These are phyloP conservation scores for Isatis lusitanica DNA, from an alignment of 441 rosid genomes.

Conservation along the genomic window DNA sequence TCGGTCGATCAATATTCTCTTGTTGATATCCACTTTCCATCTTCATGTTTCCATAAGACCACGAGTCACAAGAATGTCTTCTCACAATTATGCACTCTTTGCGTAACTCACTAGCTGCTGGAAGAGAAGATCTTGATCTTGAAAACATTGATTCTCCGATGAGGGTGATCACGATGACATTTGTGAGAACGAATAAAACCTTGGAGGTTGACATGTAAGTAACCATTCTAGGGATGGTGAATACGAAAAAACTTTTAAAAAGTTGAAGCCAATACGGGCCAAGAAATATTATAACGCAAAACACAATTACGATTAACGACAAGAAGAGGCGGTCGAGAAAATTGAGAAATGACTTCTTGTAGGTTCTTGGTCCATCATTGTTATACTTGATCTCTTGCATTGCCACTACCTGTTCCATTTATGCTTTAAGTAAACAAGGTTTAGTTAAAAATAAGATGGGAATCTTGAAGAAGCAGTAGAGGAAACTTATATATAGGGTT, in stretches of 20 bases:
- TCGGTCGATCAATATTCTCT: not conserved
- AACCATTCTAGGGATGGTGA: conserved; percentile 26
- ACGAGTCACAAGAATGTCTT: conserved; percentile 22
- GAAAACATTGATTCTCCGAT: conserved; percentile 41
- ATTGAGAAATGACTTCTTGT: conserved; percentile 38
- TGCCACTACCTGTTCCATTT: conserved; percentile 10
- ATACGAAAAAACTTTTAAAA: conserved; percentile 27
- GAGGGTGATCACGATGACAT: conserved; percentile 39
- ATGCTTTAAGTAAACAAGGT: not conserved
- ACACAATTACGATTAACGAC: conserved; percentile 18
- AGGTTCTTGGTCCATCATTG: conserved; percentile 35
- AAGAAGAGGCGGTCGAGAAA: conserved; percentile 29
- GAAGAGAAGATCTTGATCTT: conserved; percentile 32
- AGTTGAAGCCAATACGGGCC: conserved; percentile 36
- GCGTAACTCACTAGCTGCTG: conserved; percentile 15
- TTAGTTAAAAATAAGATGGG: not conserved
- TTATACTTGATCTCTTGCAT: conserved; percentile 39
- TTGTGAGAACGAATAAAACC: conserved; percentile 42
- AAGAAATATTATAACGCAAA: conserved; percentile 32
- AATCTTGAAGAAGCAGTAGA: conserved; percentile 15
- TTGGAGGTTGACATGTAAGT: conserved; percentile 30
- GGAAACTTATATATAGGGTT: conserved; percentile 24
- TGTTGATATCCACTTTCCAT: conserved; percentile 5
- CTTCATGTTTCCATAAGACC: conserved; percentile 8
- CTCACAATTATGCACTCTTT: conserved; percentile 25